Percentiles rank a stretch among this genome's conserved stretches.
Evolutionary conservation across 208 protist species (phyloP).

Genomic region (Vickermania ingenoplastis): DNA sequence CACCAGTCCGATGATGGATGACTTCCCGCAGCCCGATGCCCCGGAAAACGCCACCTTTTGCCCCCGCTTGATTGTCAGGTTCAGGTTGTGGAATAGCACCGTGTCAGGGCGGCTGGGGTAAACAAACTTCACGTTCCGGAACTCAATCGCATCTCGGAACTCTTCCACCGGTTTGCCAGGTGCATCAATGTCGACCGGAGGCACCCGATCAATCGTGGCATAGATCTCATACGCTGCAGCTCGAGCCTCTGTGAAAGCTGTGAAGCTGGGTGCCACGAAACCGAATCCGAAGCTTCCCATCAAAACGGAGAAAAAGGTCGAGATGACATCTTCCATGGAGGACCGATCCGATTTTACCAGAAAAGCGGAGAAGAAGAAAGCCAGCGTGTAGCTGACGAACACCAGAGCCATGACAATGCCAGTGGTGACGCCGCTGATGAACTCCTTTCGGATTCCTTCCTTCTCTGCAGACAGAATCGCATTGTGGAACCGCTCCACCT

Average conservation of each 20-base stretch:
- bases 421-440: conserved; percentile 12
- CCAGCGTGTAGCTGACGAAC: conserved; percentile 11
- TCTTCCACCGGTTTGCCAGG: conserved; percentile 17
- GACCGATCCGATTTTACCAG: conserved; percentile 13
- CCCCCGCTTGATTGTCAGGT: conserved; percentile 45
- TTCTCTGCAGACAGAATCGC: conserved; percentile 13
- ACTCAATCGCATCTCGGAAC: conserved; percentile 39
- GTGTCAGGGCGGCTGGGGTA: conserved; percentile 69
- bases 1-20: conserved; percentile 60
- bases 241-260: conserved; percentile 26
- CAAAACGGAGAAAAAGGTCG: conserved; percentile 19
- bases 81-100: conserved; percentile 60
- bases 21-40: conserved; percentile 73
- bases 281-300: conserved; percentile 17
- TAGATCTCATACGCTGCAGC: conserved; percentile 37
- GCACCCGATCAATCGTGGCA: conserved; percentile 34
- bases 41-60: conserved; percentile 76
- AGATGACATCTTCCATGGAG: conserved; percentile 12
- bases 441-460: conserved; percentile 25
- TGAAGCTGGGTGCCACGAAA: conserved; percentile 17
- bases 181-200: conserved; percentile 47
- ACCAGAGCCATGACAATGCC: conserved; percentile 20
- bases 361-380: conserved; percentile 19
- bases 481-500: conserved; percentile 20
- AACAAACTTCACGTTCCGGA: conserved; percentile 59